phyloP scores from a whole-genome alignment of 306 rosid genomes.

The Vicia villosa region DNA sequence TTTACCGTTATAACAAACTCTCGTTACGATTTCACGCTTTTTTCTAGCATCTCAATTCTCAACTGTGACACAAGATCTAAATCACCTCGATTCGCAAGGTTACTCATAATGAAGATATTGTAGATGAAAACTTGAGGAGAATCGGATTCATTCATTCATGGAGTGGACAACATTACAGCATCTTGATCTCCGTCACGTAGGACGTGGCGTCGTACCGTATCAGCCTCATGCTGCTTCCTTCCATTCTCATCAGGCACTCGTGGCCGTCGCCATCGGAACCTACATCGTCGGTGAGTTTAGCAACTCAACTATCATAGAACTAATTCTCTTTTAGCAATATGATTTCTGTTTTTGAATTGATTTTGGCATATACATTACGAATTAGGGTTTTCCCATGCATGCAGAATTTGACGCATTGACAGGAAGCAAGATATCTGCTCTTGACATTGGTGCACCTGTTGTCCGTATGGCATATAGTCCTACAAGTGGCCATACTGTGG shows the following conservation, averaged over 20 bases:
- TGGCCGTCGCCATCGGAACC: conserved; percentile 91
- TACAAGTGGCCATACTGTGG: conserved; percentile 83
- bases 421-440: conserved; percentile 87
- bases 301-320: not conserved
- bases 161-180: conserved; percentile 99
- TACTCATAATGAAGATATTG: conserved; percentile 28
- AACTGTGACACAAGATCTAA: conserved; percentile 31
- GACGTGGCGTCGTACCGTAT: conserved; percentile 59
- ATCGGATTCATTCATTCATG: conserved; percentile 47
- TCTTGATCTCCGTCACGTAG: conserved; percentile 94
- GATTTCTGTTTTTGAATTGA: conserved; percentile 1
- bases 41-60: conserved; percentile 29
- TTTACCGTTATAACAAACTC: conserved; percentile 7
- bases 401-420: conserved; percentile 93
- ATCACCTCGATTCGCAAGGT: conserved; percentile 31
- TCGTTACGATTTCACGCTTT: not conserved
- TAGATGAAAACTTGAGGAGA: conserved; percentile 32
- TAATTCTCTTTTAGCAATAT: not conserved
- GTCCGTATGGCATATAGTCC: conserved; percentile 95
- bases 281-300: conserved; percentile 72
- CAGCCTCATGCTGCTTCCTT: conserved; percentile 94
- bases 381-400: conserved; percentile 33
- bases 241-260: conserved; percentile 89
- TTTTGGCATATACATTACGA: conserved; percentile 24
- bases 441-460: conserved; percentile 87